Conservation (phyloP, 2,329 filamentous ascomycete genomes). For the Calonectria pteridis region DNA sequence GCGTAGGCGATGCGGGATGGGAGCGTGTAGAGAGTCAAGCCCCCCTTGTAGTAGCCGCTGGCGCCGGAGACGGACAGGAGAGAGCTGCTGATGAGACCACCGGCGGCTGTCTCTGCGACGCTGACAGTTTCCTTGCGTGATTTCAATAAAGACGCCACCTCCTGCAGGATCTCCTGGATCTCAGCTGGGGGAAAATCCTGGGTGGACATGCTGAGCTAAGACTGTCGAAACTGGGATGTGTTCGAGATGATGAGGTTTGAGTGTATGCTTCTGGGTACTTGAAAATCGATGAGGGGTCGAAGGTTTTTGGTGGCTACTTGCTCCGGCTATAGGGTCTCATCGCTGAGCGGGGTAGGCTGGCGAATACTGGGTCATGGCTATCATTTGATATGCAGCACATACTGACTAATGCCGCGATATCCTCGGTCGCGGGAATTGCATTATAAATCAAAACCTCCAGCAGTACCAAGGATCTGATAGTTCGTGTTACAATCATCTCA, state of each 20-base stretch:
- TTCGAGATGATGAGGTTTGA: too few species aligned
- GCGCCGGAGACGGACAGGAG: not conserved
- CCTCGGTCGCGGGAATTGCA: not conserved
- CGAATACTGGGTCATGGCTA: not conserved
- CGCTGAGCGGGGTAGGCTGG: not conserved
- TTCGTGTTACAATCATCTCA: not conserved
- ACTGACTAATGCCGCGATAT: not conserved
- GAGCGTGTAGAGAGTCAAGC: not conserved
- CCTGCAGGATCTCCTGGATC: not conserved
- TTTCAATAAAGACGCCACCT: not conserved
- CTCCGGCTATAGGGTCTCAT: not conserved
- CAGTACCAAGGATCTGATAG: not conserved
- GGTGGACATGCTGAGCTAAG: not conserved
- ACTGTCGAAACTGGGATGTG: too few species aligned
- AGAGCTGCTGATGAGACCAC: not conserved
- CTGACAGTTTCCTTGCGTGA: conserved; percentile 1
- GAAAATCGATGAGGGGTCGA: not conserved
- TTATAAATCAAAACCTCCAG: not conserved
- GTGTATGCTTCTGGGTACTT: not conserved
- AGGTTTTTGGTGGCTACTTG: not conserved
- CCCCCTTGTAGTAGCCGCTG: not conserved
- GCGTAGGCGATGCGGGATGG: conserved; percentile 2
- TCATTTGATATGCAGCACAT: not conserved
- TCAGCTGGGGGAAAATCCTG: not conserved
- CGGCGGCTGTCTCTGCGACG: not conserved